These are phyloP conservation scores for Castanea mollissima DNA, from an alignment of 306 rosid species.

Conservation along the genomic window DNA sequence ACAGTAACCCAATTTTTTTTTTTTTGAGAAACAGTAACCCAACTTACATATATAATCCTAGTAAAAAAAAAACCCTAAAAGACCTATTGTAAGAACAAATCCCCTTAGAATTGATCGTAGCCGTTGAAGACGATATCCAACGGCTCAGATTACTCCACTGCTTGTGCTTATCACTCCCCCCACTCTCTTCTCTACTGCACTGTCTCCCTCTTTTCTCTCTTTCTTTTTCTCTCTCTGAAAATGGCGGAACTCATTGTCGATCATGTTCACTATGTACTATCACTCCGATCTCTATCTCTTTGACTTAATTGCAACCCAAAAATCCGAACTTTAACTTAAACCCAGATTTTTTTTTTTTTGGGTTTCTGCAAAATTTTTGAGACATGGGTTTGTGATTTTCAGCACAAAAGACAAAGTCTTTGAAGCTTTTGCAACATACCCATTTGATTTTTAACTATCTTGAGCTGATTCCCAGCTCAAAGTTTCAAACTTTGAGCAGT, in stretches of 20 bases:
- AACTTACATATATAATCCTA: conserved; percentile 12
- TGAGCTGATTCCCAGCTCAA: conserved; percentile 35
- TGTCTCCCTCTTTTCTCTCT: conserved; percentile 19
- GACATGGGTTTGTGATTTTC: conserved; percentile 10
- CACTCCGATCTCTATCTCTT: conserved; percentile 34
- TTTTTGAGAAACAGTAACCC: background rate
- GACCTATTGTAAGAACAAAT: conserved; percentile 39
- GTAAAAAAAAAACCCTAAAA: conserved; percentile 63
- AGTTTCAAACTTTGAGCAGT: conserved; percentile 38
- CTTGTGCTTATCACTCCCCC: conserved; percentile 66
- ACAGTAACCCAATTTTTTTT: background rate
- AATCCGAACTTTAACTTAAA: conserved; percentile 17
- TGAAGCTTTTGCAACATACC: conserved; percentile 11
- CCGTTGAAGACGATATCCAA: conserved; percentile 35
- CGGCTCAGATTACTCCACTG: conserved; percentile 30
- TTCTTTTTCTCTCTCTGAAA: conserved; percentile 33
- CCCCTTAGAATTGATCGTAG: conserved; percentile 18
- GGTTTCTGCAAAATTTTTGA: background rate
- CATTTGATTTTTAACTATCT: conserved; percentile 12
- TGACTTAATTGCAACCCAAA: conserved; percentile 18
- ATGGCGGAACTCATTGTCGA: conserved; percentile 39
- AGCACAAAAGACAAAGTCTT: background rate
- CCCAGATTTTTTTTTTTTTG: background rate
- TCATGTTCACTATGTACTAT: conserved; percentile 21
- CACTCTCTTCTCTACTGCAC: conserved; percentile 35